Percentiles rank a stretch among this genome's conserved stretches.
These are phyloP conservation scores for Globisporangium carolinianum DNA, from an alignment of 352 stramenopile species.

Conservation along the genomic window DNA sequence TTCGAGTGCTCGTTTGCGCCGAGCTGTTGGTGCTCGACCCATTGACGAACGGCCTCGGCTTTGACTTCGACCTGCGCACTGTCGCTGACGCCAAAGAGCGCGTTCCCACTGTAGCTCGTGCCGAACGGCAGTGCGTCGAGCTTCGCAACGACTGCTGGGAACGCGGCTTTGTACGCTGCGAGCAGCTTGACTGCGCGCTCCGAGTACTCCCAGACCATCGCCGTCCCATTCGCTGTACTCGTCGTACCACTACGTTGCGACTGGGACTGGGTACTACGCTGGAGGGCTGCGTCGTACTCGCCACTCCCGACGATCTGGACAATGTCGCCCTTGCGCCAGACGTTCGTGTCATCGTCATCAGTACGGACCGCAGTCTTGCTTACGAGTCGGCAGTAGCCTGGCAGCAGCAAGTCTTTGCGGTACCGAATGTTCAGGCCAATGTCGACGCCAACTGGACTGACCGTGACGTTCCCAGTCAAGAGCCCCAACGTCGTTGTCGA, in stretches of 20 bases:
- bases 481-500: slow-evolving; percentile 88
- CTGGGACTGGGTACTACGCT: slow-evolving; percentile 8
- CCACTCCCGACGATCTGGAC: slow-evolving; percentile 90
- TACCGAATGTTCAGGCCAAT: slow-evolving; percentile 81
- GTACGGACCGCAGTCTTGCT: slow-evolving; percentile 15
- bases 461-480: slow-evolving; percentile 90
- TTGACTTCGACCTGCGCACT: slow-evolving; percentile 52
- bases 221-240: background rate
- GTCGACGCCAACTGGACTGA: slow-evolving; percentile 92
- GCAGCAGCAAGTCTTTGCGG: slow-evolving; percentile 82
- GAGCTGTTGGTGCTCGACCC: slow-evolving; percentile 89
- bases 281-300: slow-evolving; percentile 23
- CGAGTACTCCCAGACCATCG: slow-evolving; percentile 94
- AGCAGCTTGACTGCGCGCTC: slow-evolving; percentile 93
- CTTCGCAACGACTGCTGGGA: slow-evolving; percentile 89
- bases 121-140: slow-evolving; percentile 86
- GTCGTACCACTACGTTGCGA: background rate
- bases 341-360: slow-evolving; percentile 32
- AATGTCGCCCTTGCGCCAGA: slow-evolving; percentile 89
- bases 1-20: slow-evolving; percentile 84
- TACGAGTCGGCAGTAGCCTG: slow-evolving; percentile 89
- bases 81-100: slow-evolving; percentile 81
- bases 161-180: slow-evolving; percentile 89
- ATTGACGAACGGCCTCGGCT: slow-evolving; percentile 84
- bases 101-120: slow-evolving; percentile 83